A percentile compares a stretch with the other conserved stretches of the same genome.
Conservation (phyloP, 2,329 filamentous ascomycete genomes). For the Aspergillus ochraceoroseus region DNA sequence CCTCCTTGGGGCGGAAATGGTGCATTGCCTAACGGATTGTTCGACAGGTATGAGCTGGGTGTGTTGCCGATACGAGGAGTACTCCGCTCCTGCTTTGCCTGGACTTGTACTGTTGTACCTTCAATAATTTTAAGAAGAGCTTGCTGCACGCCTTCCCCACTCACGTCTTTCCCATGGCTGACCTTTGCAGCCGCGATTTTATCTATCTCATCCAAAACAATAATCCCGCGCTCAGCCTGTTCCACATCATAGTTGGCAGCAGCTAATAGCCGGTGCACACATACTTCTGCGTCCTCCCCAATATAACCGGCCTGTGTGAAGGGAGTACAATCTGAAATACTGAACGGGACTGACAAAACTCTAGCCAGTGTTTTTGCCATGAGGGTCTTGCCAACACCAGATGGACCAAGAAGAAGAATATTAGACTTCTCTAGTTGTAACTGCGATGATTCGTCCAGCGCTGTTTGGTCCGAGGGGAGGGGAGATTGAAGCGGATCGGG, state of each 20-base stretch:
- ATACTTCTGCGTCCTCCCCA: constrained; percentile 94
- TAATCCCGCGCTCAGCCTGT: constrained; percentile 82
- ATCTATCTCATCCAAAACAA: constrained; percentile 94
- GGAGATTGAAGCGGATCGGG: constrained; percentile 26
- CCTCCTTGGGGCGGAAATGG: constrained; percentile 29
- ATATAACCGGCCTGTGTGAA: constrained; percentile 97
- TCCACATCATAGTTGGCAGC: constrained; percentile 85
- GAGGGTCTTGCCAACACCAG: constrained; percentile 92
- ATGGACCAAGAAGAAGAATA: constrained; percentile 81
- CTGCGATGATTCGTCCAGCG: constrained; percentile 52
- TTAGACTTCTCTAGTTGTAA: constrained; percentile 94
- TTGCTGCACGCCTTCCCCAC: constrained; percentile 94
- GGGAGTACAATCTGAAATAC: constrained; percentile 91
- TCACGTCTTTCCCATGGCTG: constrained; percentile 84
- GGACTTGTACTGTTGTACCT: constrained; percentile 87
- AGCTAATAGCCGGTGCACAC: constrained; percentile 82
- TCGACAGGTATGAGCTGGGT: constrained; percentile 39
- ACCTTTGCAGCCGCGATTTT: constrained; percentile 90
- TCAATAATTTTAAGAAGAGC: constrained; percentile 93
- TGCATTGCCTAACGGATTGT: constrained; percentile 34
- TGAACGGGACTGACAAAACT: constrained; percentile 90
- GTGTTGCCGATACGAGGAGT: constrained; percentile 37
- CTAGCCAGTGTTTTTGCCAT: constrained; percentile 86
- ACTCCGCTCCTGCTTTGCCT: constrained; percentile 62
- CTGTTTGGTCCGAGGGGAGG: constrained; percentile 33